Conservation (phyloP, 176 grass and related monocot species). For the Puccinellia tenuiflora region DNA sequence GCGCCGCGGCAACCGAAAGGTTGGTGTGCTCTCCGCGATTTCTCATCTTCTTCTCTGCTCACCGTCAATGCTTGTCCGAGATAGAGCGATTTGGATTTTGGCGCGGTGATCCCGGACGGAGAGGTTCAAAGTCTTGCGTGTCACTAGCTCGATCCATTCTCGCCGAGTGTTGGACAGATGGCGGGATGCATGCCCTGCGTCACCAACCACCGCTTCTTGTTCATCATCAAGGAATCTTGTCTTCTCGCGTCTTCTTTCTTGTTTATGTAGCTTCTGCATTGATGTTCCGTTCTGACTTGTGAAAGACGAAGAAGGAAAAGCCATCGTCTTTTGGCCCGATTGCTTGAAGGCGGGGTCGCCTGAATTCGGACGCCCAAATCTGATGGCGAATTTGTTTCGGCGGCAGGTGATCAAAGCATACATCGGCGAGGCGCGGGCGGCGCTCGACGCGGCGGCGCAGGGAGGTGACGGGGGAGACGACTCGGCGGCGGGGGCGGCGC, state of each 20-base stretch:
- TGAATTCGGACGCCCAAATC: neutral
- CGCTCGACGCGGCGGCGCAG: slow-evolving; percentile 23
- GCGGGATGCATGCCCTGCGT: neutral
- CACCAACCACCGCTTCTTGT: too few species aligned
- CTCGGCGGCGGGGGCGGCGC: slow-evolving; percentile 41
- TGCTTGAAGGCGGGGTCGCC: neutral
- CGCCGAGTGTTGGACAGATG: neutral
- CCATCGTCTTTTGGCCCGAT: neutral
- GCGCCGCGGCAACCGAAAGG: slow-evolving; percentile 68
- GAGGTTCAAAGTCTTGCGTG: neutral
- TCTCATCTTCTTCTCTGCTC: neutral
- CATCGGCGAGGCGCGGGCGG: slow-evolving; percentile 49
- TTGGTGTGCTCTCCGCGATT: neutral
- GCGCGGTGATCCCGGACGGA: neutral
- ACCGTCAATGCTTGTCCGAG: neutral
- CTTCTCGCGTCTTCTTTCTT: neutral
- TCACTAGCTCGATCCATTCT: neutral
- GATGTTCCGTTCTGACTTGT: neutral
- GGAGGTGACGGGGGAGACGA: slow-evolving; percentile 16
- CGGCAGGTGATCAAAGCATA: slow-evolving; percentile 51
- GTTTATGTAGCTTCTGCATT: neutral
- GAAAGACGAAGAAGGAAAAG: neutral
- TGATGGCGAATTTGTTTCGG: neutral
- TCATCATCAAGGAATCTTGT: neutral
- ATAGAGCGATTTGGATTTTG: neutral